Percentiles rank a stretch among this genome's conserved stretches.
phyloP scores from a whole-genome alignment of 495 filamentous ascomycete species.

The Pyrenula massariospora region DNA sequence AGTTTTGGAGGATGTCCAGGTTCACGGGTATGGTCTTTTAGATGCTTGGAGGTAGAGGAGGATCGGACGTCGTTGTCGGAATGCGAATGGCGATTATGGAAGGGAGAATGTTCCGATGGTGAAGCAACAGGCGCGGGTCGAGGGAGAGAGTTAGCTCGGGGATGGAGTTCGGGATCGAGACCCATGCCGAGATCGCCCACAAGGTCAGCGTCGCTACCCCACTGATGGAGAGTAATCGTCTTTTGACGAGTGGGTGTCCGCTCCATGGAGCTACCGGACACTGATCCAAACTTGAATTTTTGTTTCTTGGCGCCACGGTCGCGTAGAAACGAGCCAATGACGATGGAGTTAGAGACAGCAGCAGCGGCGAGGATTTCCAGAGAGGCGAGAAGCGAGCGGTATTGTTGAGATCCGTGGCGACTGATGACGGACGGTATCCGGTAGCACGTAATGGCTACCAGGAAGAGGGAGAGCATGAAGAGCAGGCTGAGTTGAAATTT shows the following conservation, averaged over 20 bases:
- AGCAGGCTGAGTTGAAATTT: constrained; percentile 57
- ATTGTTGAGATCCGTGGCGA: constrained; percentile 53
- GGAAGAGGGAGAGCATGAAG: constrained; percentile 69
- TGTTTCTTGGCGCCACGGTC: constrained; percentile 68
- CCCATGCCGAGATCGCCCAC: constrained; percentile 61
- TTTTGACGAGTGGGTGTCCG: constrained; percentile 35
- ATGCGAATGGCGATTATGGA: not conserved
- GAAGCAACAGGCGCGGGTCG: constrained; percentile 29
- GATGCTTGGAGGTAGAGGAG: not conserved
- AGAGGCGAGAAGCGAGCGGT: constrained; percentile 65
- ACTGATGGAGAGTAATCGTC: constrained; percentile 45
- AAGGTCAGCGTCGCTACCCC: constrained; percentile 77
- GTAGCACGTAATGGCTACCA: constrained; percentile 66
- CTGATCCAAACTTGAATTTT: constrained; percentile 50
- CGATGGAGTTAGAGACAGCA: constrained; percentile 62
- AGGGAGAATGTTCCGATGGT: constrained; percentile 12
- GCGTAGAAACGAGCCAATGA: constrained; percentile 71
- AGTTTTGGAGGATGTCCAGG: not conserved
- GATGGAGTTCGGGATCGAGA: constrained; percentile 45
- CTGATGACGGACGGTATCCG: constrained; percentile 61
- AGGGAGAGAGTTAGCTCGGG: constrained; percentile 17
- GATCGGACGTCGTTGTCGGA: not conserved
- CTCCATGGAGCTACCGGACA: constrained; percentile 38
- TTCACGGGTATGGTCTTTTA: not conserved
- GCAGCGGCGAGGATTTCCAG: constrained; percentile 70